phyloP scores from a whole-genome alignment of 306 rosid genomes.

The Castanopsis chinensis region DNA sequence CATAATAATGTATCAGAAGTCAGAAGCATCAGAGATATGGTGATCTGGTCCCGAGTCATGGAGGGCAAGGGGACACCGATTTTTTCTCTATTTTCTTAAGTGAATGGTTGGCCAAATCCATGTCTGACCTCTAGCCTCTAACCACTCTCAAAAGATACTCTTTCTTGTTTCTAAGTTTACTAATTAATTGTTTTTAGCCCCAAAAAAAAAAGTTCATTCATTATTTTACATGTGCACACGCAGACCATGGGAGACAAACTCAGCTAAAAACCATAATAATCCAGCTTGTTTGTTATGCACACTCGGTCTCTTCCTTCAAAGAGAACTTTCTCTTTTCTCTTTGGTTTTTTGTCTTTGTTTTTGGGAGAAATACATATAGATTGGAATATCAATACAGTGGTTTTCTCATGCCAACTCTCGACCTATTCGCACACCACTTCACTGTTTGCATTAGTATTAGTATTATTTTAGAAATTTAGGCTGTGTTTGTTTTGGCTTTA shows the following conservation, averaged over 20 bases:
- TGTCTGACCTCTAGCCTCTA: constrained; percentile 23
- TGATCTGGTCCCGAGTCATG: constrained; percentile 2
- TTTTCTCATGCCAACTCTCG: too few relatives aligned
- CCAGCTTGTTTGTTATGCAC: background rate
- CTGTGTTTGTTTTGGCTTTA: too few relatives aligned
- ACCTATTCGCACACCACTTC: too few relatives aligned
- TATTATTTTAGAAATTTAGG: too few relatives aligned
- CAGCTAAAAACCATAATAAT: background rate
- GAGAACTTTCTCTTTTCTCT: too few relatives aligned
- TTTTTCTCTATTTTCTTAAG: constrained; percentile 1
- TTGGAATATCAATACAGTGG: too few relatives aligned
- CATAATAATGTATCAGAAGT: background rate
- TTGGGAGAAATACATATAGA: too few relatives aligned
- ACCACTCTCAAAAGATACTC: constrained; percentile 24
- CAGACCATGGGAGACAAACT: background rate
- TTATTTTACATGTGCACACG: background rate
- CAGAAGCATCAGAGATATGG: background rate
- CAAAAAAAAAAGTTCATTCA: background rate
- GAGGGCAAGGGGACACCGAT: constrained; percentile 9
- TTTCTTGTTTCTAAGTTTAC: constrained; percentile 3
- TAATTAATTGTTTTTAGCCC: constrained; percentile 11
- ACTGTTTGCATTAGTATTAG: too few relatives aligned
- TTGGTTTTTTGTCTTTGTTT: too few relatives aligned
- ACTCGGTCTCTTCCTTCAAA: too few relatives aligned
- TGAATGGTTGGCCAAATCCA: constrained; percentile 50